Evolutionary conservation across 176 grass and related monocot genomes (phyloP).

Genomic region (Oryza brachyantha): DNA sequence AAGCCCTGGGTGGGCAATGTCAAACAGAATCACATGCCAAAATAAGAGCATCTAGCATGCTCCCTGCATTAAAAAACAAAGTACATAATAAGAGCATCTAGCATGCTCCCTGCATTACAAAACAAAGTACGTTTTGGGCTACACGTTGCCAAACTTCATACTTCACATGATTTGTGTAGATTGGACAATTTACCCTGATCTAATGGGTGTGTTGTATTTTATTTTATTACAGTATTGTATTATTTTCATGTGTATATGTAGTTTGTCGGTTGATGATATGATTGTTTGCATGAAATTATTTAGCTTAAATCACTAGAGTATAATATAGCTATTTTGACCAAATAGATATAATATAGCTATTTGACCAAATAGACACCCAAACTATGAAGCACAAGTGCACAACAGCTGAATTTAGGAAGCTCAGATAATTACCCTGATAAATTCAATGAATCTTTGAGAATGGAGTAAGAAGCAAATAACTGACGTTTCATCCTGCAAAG

Average conservation of each 20-base stretch:
- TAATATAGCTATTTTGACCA: not conserved
- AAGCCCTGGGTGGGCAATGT: not conserved
- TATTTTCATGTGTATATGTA: not conserved
- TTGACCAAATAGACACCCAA: not conserved
- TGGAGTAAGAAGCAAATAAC: conserved; percentile 94
- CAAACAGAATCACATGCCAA: not conserved
- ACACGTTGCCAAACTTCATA: not conserved
- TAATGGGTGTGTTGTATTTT: not conserved
- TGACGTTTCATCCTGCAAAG: conserved; percentile 78
- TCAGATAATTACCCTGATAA: conserved; percentile 74
- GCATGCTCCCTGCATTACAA: not conserved
- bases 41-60: not conserved
- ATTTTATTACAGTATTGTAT: not conserved
- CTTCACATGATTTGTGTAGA: not conserved
- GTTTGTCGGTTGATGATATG: not conserved
- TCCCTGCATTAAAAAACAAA: not conserved
- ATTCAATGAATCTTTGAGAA: conserved; percentile 94
- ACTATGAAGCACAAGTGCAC: not conserved
- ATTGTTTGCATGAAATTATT: not conserved
- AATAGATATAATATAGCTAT: conserved; percentile 2
- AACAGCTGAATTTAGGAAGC: conserved; percentile 16
- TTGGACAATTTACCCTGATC: not conserved
- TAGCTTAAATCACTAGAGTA: not conserved
- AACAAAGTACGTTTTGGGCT: not conserved
- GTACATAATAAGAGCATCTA: not conserved